These are phyloP conservation scores for Closterium sp. DNA, from an alignment of 139 green algal species.

Conservation along the genomic window DNA sequence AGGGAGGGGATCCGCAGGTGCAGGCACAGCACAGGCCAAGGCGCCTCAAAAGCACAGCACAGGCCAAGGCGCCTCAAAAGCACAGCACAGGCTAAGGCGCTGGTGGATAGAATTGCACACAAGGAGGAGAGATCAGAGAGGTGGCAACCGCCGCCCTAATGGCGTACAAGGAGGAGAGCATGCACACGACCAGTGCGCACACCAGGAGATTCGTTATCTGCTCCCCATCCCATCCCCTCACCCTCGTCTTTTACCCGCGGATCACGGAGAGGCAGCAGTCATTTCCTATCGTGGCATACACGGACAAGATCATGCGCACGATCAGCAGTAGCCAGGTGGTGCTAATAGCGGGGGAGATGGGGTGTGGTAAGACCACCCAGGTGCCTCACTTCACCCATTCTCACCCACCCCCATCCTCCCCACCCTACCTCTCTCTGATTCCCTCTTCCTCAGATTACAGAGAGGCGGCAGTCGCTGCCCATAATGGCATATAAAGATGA, in stretches of 20 bases:
- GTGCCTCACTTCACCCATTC: background rate
- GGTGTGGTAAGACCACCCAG: conserved; percentile 76
- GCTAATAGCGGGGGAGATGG: conserved; percentile 77
- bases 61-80: too few species aligned
- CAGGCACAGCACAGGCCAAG: too few species aligned
- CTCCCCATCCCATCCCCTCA: too few species aligned
- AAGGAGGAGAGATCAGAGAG: too few species aligned
- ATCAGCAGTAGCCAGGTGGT: conserved; percentile 66
- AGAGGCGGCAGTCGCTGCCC: conserved; percentile 33
- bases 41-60: too few species aligned
- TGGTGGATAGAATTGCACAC: background rate
- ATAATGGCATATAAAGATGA: conserved; percentile 44
- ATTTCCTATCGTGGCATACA: conserved; percentile 44
- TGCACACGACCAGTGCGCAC: too few species aligned
- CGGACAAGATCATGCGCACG: conserved; percentile 41
- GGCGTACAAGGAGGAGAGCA: too few species aligned
- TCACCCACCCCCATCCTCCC: background rate
- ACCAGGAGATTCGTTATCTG: too few species aligned
- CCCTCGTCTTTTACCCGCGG: too few species aligned
- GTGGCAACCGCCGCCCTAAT: too few species aligned
- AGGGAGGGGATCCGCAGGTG: too few species aligned
- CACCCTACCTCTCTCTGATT: background rate
- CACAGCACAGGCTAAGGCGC: background rate
- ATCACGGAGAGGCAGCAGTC: too few species aligned
- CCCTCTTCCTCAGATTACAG: background rate